Conservation (phyloP, 495 filamentous ascomycete species). For the Pseudevernia furfuracea region DNA sequence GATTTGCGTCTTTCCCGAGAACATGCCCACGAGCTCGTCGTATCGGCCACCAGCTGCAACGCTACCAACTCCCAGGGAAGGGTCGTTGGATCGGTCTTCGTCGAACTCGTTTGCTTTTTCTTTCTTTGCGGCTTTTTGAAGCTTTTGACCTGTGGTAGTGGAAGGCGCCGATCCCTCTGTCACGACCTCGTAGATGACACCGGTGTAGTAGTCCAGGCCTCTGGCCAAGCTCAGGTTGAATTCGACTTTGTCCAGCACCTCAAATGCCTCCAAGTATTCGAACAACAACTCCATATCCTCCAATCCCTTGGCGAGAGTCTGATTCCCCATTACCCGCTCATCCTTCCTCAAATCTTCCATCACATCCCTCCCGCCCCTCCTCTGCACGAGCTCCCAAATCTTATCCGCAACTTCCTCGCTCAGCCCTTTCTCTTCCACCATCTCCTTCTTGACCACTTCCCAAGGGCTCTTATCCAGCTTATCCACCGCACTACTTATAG, state of each 20-base stretch:
- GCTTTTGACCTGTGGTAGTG: constrained; percentile 36
- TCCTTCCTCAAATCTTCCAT: constrained; percentile 57
- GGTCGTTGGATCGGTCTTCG: constrained; percentile 77
- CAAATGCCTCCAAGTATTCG: constrained; percentile 70
- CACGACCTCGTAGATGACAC: constrained; percentile 85
- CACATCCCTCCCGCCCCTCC: constrained; percentile 61
- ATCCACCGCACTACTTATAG: constrained; percentile 86
- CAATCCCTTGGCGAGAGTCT: constrained; percentile 65
- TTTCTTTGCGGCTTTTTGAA: constrained; percentile 51
- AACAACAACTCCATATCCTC: constrained; percentile 77
- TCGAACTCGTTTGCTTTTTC: constrained; percentile 52
- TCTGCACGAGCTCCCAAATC: constrained; percentile 73
- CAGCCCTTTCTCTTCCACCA: constrained; percentile 88
- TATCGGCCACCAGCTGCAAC: constrained; percentile 89
- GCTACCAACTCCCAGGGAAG: constrained; percentile 73
- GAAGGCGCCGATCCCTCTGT: constrained; percentile 73
- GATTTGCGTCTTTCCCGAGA: constrained; percentile 71
- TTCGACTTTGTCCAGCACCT: constrained; percentile 60
- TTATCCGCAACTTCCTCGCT: constrained; percentile 65
- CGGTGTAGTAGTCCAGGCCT: constrained; percentile 90
- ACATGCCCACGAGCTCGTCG: constrained; percentile 92
- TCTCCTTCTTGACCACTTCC: constrained; percentile 83
- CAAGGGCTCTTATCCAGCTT: constrained; percentile 92
- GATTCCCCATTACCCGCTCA: constrained; percentile 56
- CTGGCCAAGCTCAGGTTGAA: constrained; percentile 80